Percentiles rank a stretch among this genome's conserved stretches.
Conservation (phyloP, 176 grass and related monocot species). For the Cenchrus fungigraminus region DNA sequence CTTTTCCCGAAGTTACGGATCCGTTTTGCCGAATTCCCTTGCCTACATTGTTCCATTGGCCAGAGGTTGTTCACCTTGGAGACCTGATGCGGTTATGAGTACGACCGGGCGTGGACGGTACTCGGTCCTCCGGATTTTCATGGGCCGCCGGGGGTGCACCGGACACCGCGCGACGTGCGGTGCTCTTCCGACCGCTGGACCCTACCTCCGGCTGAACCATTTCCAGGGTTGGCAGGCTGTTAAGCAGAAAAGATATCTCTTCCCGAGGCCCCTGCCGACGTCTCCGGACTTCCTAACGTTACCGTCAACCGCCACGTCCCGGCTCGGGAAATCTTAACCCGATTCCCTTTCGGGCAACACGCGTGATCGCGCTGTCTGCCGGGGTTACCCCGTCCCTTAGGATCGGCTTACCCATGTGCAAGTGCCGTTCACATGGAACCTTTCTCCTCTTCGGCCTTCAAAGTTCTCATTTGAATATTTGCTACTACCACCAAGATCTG, state of each 20-base stretch:
- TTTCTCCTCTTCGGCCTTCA: conserved; percentile 88
- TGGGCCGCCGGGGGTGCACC: conserved; percentile 62
- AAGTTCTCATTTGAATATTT: conserved; percentile 89
- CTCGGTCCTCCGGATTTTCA: conserved; percentile 74
- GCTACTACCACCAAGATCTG: conserved; percentile 77
- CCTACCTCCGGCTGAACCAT: conserved; percentile 68
- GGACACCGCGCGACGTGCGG: conserved; percentile 64
- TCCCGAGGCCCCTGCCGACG: conserved; percentile 54
- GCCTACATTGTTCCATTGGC: conserved; percentile 70
- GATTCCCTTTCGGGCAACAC: conserved; percentile 61
- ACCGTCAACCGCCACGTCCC: too few species aligned
- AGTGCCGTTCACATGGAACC: conserved; percentile 83
- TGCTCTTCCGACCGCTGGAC: conserved; percentile 70
- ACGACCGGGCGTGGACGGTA: conserved; percentile 50
- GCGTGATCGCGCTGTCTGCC: conserved; percentile 31
- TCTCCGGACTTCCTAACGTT: conserved; percentile 23
- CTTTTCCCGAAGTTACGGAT: conserved; percentile 80
- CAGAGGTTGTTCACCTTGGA: conserved; percentile 67
- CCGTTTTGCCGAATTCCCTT: conserved; percentile 81
- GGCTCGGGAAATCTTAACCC: conserved; percentile 54
- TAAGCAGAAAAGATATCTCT: conserved; percentile 73
- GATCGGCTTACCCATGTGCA: conserved; percentile 76
- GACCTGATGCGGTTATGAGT: conserved; percentile 82
- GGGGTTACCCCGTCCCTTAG: conserved; percentile 25
- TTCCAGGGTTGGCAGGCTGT: conserved; percentile 36